These are phyloP conservation scores for Aspergillus pseudonomiae DNA, from an alignment of 2,329 filamentous ascomycete genomes.

Conservation along the genomic window DNA sequence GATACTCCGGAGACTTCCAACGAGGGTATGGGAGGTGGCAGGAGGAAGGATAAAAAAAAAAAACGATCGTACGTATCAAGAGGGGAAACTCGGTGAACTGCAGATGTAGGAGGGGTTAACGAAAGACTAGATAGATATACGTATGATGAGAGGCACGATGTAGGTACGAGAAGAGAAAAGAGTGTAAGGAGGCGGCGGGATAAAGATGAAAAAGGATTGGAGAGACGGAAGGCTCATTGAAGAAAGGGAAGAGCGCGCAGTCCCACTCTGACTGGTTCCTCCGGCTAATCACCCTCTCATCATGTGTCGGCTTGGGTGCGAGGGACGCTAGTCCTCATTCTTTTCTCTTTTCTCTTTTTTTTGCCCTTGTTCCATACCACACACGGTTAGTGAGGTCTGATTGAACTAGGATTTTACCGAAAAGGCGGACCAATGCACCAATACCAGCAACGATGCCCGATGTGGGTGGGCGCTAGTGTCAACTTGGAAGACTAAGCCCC, in stretches of 20 bases:
- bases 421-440: conserved; percentile 11
- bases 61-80: conserved; percentile 6
- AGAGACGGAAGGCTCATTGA: conserved; percentile 7
- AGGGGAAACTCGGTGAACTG: conserved; percentile 1
- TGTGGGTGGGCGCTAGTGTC: conserved; percentile 17
- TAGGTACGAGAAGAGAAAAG: conserved; percentile 6
- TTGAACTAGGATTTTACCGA: background rate
- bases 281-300: conserved; percentile 2
- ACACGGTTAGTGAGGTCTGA: background rate
- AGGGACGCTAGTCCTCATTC: conserved; percentile 1
- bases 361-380: conserved; percentile 1
- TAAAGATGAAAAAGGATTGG: conserved; percentile 15
- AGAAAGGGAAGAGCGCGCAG: conserved; percentile 12
- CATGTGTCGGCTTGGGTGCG: background rate
- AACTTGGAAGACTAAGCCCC: conserved; percentile 8
- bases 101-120: conserved; percentile 19
- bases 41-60: background rate
- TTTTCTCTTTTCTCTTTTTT: conserved; percentile 3
- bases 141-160: conserved; percentile 12
- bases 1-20: background rate
- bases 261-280: conserved; percentile 4
- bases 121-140: conserved; percentile 19
- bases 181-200: conserved; percentile 12
- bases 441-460: conserved; percentile 6
- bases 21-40: conserved; percentile 5